Percentiles rank a stretch among this genome's conserved stretches.
These are phyloP conservation scores for Cicer bijugum DNA, from an alignment of 306 rosid species.

Conservation along the genomic window DNA sequence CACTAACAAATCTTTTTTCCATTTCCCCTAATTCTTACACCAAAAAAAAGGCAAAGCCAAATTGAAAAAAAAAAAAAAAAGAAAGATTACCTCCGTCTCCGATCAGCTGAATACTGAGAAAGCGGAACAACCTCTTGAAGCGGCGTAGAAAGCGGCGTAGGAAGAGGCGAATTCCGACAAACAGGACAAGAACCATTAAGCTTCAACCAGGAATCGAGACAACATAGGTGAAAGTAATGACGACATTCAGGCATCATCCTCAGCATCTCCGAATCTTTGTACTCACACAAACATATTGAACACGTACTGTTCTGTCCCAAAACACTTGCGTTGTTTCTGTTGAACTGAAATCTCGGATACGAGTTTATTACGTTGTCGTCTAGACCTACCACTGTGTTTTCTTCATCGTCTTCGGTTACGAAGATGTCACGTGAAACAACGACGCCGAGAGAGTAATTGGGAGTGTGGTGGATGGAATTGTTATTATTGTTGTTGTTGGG, in stretches of 20 bases:
- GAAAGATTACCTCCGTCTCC: slow-evolving; percentile 62
- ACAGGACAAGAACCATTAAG: slow-evolving; percentile 94
- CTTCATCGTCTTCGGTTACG: slow-evolving; percentile 72
- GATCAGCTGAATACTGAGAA: slow-evolving; percentile 78
- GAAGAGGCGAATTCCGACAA: slow-evolving; percentile 93
- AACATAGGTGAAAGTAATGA: slow-evolving; percentile 45
- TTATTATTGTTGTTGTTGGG: neutral
- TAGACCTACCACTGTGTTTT: slow-evolving; percentile 55
- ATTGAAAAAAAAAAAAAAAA: neutral
- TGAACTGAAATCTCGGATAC: slow-evolving; percentile 75
- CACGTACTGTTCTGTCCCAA: slow-evolving; percentile 47
- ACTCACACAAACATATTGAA: slow-evolving; percentile 49
- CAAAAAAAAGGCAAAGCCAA: no score
- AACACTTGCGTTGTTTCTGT: slow-evolving; percentile 16
- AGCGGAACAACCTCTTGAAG: slow-evolving; percentile 91
- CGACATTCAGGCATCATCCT: slow-evolving; percentile 55
- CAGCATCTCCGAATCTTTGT: slow-evolving; percentile 52
- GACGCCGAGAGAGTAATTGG: slow-evolving; percentile 51
- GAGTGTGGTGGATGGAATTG: neutral
- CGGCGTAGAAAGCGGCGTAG: slow-evolving; percentile 88
- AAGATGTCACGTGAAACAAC: slow-evolving; percentile 71
- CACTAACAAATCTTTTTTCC: no score
- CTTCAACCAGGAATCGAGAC: slow-evolving; percentile 82
- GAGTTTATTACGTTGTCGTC: slow-evolving; percentile 70
- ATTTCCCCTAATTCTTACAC: no score